A percentile compares a stretch with the other conserved stretches of the same genome.
Conservation (phyloP, 352 stramenopile species). For the Discostella stelligera region DNA sequence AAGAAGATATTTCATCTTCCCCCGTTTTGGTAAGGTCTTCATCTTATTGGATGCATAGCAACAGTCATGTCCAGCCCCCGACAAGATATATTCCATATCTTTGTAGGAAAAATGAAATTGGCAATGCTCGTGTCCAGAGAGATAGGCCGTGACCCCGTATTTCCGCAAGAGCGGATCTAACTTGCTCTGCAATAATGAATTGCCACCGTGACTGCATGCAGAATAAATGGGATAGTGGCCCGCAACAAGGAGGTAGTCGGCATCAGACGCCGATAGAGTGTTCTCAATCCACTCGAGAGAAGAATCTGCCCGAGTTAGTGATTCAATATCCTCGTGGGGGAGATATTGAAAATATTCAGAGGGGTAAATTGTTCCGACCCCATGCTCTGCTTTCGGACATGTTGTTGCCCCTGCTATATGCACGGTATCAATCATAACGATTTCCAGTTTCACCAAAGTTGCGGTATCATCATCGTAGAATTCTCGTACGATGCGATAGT, state of each 20-base stretch:
- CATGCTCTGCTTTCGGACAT: neutral
- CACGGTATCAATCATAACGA: conserved; percentile 56
- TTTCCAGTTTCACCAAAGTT: conserved; percentile 35
- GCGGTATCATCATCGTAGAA: conserved; percentile 6
- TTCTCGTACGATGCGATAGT: conserved; percentile 31
- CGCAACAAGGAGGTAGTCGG: conserved; percentile 56
- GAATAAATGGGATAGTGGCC: conserved; percentile 57
- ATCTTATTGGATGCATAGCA: conserved; percentile 40
- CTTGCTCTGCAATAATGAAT: conserved; percentile 27
- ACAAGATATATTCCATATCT: conserved; percentile 48
- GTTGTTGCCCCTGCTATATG: conserved; percentile 30
- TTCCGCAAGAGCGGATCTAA: conserved; percentile 50
- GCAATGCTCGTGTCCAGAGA: conserved; percentile 58
- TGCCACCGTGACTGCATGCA: conserved; percentile 43
- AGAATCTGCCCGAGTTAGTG: conserved; percentile 4
- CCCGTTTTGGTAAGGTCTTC: conserved; percentile 18
- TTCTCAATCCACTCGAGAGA: conserved; percentile 46
- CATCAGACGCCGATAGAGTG: conserved; percentile 29
- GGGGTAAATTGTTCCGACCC: conserved; percentile 1
- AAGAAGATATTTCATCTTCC: conserved; percentile 35
- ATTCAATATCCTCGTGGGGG: conserved; percentile 4
- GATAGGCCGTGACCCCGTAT: conserved; percentile 48
- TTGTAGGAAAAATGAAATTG: conserved; percentile 48
- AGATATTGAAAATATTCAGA: conserved; percentile 41
- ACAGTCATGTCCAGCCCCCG: conserved; percentile 48